Conservation (phyloP, 352 stramenopile genomes). For the Phytophthora pisi region DNA sequence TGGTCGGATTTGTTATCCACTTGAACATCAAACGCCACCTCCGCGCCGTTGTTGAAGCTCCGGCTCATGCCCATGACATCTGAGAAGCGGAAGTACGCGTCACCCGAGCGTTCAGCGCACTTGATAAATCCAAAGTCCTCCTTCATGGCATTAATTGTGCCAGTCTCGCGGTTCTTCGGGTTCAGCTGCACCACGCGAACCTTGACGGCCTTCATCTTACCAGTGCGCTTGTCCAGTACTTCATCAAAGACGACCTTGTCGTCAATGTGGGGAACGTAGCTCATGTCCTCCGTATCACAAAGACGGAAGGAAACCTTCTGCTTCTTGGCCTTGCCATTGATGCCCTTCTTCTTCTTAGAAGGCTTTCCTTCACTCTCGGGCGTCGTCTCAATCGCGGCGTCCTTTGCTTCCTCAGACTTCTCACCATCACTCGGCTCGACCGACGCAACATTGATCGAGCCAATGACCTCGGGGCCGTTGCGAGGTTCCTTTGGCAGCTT, state of each 20-base stretch:
- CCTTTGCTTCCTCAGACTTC: slow-evolving; percentile 21
- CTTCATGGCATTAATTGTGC: slow-evolving; percentile 71
- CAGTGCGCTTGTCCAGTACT: slow-evolving; percentile 71
- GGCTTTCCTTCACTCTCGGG: slow-evolving; percentile 31
- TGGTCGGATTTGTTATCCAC: slow-evolving; percentile 57
- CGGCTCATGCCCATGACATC: slow-evolving; percentile 69
- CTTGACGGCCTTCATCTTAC: slow-evolving; percentile 62
- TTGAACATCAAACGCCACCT: slow-evolving; percentile 77
- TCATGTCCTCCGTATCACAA: slow-evolving; percentile 67
- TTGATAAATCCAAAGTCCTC: slow-evolving; percentile 89
- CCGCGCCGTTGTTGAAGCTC: slow-evolving; percentile 57
- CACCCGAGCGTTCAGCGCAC: slow-evolving; percentile 62
- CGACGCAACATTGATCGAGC: slow-evolving; percentile 47
- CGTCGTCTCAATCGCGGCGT: slow-evolving; percentile 13
- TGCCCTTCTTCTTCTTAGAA: slow-evolving; percentile 52
- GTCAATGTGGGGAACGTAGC: slow-evolving; percentile 61
- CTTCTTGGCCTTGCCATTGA: slow-evolving; percentile 27
- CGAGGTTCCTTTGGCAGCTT: slow-evolving; percentile 73
- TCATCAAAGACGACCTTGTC: slow-evolving; percentile 75
- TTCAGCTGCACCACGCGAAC: slow-evolving; percentile 69
- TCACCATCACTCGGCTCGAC: slow-evolving; percentile 11
- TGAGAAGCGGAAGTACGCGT: slow-evolving; percentile 81
- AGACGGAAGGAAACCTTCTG: slow-evolving; percentile 57
- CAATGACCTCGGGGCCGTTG: slow-evolving; percentile 63
- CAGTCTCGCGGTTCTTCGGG: slow-evolving; percentile 68